Evolutionary conservation across 2,329 filamentous ascomycete species (phyloP).

Genomic region (Apiospora hydei): DNA sequence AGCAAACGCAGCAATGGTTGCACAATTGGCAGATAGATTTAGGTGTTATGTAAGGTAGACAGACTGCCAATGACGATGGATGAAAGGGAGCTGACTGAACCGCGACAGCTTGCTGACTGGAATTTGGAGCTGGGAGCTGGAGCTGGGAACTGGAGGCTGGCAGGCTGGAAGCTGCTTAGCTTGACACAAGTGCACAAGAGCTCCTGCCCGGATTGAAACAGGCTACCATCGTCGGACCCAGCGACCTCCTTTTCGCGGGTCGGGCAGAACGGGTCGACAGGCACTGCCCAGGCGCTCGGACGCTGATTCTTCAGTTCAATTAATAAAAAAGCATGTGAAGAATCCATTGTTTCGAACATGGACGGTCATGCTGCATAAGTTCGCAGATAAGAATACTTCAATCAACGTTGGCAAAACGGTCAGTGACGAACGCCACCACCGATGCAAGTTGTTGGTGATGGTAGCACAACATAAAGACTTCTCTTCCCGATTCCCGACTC

Average conservation of each 20-base stretch:
- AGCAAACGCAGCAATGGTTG: not conserved
- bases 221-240: not conserved
- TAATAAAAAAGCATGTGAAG: slow-evolving; percentile 6
- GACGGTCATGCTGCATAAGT: too few species aligned
- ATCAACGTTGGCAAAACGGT: slow-evolving; percentile 3
- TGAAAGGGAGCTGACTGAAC: not conserved
- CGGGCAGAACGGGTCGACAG: not conserved
- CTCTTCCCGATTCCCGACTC: not conserved
- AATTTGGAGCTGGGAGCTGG: not conserved
- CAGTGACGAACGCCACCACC: not conserved
- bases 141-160: too few species aligned
- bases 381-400: not conserved
- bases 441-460: not conserved
- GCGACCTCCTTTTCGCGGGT: not conserved
- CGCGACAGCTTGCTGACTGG: too few species aligned
- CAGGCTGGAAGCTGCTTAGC: not conserved
- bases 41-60: not conserved
- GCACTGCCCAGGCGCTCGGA: slow-evolving; percentile 6
- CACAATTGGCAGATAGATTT: not conserved
- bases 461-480: not conserved
- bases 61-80: not conserved
- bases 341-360: not conserved
- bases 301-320: not conserved
- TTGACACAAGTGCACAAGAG: not conserved
- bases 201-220: not conserved